Percentiles rank a stretch among this genome's conserved stretches.
Conservation (phyloP, 192 early-diverging fungal species). For the Backusella tarrabulga region DNA sequence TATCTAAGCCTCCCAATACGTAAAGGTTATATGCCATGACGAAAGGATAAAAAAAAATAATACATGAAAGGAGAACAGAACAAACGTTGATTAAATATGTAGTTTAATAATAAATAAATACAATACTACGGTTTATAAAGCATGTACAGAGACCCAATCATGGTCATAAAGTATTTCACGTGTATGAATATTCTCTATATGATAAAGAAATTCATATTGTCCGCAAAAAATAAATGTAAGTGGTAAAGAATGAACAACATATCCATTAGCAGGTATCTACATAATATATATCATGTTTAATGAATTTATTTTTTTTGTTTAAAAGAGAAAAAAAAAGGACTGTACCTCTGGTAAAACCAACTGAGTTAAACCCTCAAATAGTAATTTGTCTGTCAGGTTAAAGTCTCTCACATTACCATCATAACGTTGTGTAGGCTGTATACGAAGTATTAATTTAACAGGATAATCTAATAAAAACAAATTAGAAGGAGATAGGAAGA, state of each 20-base stretch:
- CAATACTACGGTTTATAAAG: neutral
- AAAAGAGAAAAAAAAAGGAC: neutral
- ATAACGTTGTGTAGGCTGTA: conserved; percentile 52
- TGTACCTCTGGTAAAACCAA: conserved; percentile 51
- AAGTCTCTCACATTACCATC: conserved; percentile 51
- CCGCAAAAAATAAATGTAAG: conserved; percentile 55
- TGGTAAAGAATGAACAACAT: conserved; percentile 41
- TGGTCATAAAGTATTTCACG: conserved; percentile 50
- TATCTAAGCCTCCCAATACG: conserved; percentile 1
- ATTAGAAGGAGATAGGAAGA: neutral
- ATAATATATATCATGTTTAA: neutral
- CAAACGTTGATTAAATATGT: too few relatives aligned
- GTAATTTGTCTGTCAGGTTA: conserved; percentile 45
- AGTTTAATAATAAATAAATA: neutral
- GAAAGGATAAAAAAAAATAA: neutral
- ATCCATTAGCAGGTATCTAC: conserved; percentile 49
- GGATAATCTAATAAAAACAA: conserved; percentile 10
- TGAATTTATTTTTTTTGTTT: neutral
- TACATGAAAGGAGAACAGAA: neutral
- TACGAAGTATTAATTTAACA: conserved; percentile 47
- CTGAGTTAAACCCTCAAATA: conserved; percentile 54
- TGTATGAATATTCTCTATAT: conserved; percentile 53
- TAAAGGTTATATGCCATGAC: neutral
- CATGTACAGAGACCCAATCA: conserved; percentile 38
- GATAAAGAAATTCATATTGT: conserved; percentile 53